These are phyloP conservation scores for Coniochaeta sp. DNA, from an alignment of 2,329 filamentous ascomycete genomes.

Conservation along the genomic window DNA sequence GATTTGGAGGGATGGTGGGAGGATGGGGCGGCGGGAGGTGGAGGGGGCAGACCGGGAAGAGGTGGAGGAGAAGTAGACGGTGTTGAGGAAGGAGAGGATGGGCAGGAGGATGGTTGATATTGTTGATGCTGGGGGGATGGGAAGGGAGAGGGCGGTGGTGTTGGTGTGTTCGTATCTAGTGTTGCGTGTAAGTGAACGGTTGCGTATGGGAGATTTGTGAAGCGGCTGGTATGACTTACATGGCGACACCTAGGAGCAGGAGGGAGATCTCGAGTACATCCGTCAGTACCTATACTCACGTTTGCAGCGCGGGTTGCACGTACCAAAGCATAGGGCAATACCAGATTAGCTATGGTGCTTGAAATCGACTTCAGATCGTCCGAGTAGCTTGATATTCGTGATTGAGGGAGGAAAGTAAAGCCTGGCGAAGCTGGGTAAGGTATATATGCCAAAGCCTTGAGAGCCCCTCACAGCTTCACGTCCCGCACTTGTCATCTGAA, in stretches of 20 bases:
- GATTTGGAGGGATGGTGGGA: conserved; percentile 29
- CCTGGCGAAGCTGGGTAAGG: not conserved
- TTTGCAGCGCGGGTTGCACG: not conserved
- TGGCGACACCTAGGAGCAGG: not conserved
- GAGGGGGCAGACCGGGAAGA: conserved; percentile 13
- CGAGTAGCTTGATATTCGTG: too few relatives aligned
- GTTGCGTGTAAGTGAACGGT: not conserved
- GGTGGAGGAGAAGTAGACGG: conserved; percentile 24
- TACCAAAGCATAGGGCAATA: not conserved
- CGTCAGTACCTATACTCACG: not conserved
- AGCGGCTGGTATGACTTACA: not conserved
- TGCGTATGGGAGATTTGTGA: not conserved
- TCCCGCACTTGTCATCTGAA: too few relatives aligned
- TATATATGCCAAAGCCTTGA: too few relatives aligned
- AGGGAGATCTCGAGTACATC: not conserved
- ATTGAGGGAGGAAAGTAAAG: too few relatives aligned
- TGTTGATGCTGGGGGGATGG: conserved; percentile 27
- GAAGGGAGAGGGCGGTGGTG: conserved; percentile 30
- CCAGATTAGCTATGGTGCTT: not conserved
- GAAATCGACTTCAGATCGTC: not conserved
- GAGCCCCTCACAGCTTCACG: too few relatives aligned
- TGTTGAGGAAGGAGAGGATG: conserved; percentile 28
- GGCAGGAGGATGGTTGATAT: conserved; percentile 32
- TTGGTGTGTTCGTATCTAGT: conserved; percentile 32
- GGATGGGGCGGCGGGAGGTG: conserved; percentile 11